These are phyloP conservation scores for Phragmites australis DNA, from an alignment of 176 grass and related monocot genomes.

Conservation along the genomic window DNA sequence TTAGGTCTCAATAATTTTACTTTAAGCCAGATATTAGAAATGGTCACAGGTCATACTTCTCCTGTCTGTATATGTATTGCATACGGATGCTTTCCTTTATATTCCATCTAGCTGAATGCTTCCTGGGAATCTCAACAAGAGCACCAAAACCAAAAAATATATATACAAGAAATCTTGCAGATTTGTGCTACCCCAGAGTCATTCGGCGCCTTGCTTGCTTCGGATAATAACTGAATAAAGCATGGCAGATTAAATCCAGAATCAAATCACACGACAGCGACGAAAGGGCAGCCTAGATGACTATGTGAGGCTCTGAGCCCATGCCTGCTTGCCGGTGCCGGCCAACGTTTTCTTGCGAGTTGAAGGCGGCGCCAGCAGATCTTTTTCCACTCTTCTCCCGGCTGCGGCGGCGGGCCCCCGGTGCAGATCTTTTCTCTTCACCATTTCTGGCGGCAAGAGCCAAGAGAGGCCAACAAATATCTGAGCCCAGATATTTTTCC, in stretches of 20 bases:
- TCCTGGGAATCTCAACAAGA: not conserved
- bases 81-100: not conserved
- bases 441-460: slow-evolving; percentile 2
- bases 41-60: not conserved
- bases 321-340: not conserved
- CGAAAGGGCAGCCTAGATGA: not conserved
- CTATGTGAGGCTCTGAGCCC: not conserved
- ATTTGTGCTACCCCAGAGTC: not conserved
- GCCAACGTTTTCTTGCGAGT: too few species aligned
- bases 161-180: too few species aligned
- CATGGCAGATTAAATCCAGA: not conserved
- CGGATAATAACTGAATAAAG: not conserved
- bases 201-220: not conserved
- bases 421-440: slow-evolving; percentile 33
- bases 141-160: not conserved
- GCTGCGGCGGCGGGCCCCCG: not conserved
- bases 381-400: not conserved
- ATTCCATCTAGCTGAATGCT: not conserved
- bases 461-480: slow-evolving; percentile 45
- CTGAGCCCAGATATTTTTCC: slow-evolving; percentile 49
- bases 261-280: not conserved
- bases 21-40: not conserved
- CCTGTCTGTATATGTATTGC: not conserved
- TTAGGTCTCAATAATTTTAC: slow-evolving; percentile 41
- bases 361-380: not conserved